Conservation (phyloP, 2,329 filamentous ascomycete species). For the Diaporthe nobilis region DNA sequence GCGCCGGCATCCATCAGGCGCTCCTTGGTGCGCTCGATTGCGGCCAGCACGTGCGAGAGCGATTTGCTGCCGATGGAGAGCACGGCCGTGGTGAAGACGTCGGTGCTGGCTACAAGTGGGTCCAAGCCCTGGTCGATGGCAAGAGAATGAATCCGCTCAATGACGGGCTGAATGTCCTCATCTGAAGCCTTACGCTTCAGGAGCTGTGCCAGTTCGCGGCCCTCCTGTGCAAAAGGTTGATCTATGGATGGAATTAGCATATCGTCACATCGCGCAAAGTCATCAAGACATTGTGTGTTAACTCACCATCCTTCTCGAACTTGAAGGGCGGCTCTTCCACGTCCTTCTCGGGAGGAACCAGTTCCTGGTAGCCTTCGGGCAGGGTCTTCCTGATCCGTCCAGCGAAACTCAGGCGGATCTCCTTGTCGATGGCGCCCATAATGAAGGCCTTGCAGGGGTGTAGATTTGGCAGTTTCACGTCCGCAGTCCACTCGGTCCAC, state of each 20-base stretch:
- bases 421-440: constrained; percentile 90
- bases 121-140: constrained; percentile 81
- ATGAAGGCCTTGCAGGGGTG: constrained; percentile 96
- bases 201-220: constrained; percentile 83
- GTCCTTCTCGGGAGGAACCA: constrained; percentile 91
- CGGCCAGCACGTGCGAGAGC: constrained; percentile 93
- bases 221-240: constrained; percentile 86
- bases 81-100: constrained; percentile 93
- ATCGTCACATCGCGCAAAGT: constrained; percentile 79
- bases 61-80: constrained; percentile 96
- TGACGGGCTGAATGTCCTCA: constrained; percentile 85
- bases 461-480: constrained; percentile 81
- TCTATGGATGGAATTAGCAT: constrained; percentile 59
- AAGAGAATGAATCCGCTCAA: constrained; percentile 85
- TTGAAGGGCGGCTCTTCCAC: constrained; percentile 98
- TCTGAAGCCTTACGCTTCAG: constrained; percentile 88
- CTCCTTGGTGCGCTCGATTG: constrained; percentile 94
- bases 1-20: constrained; percentile 85
- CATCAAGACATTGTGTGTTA: constrained; percentile 59
- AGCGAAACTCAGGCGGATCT: constrained; percentile 95
- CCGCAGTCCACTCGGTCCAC: constrained; percentile 96
- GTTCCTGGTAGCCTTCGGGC: constrained; percentile 84
- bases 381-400: constrained; percentile 96
- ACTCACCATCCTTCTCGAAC: constrained; percentile 81
- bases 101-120: constrained; percentile 87